Conservation (phyloP, 306 rosid genomes). For the Hippophae tibetana region DNA sequence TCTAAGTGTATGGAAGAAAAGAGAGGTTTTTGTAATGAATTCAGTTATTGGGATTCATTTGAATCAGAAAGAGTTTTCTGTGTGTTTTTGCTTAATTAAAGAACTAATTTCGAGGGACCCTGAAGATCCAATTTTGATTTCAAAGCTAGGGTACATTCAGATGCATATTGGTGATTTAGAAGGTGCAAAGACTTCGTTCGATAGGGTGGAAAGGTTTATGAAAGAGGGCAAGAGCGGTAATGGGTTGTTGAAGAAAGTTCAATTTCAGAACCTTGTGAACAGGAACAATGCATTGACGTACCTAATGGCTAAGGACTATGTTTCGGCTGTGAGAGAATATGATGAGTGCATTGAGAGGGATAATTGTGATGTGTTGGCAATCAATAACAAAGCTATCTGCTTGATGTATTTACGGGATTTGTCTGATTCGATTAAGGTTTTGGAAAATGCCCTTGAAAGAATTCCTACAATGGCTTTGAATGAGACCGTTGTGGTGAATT, state of each 20-base stretch:
- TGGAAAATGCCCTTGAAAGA: conserved; percentile 80
- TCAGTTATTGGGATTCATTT: conserved; percentile 67
- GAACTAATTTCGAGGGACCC: conserved; percentile 35
- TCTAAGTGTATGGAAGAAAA: conserved; percentile 37
- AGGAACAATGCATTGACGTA: conserved; percentile 74
- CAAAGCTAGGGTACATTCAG: conserved; percentile 78
- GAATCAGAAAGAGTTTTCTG: conserved; percentile 52
- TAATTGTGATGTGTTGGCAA: conserved; percentile 48
- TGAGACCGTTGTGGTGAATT: conserved; percentile 71
- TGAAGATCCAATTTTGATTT: conserved; percentile 45
- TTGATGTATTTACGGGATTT: conserved; percentile 90
- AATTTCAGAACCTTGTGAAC: conserved; percentile 53
- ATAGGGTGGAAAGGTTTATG: conserved; percentile 42
- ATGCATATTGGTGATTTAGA: conserved; percentile 80
- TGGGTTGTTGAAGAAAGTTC: conserved; percentile 44
- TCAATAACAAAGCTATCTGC: conserved; percentile 78
- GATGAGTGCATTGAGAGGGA: conserved; percentile 87
- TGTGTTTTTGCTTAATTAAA: conserved; percentile 48
- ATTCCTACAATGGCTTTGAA: conserved; percentile 81
- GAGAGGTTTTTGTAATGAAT: conserved; percentile 67
- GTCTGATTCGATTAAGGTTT: conserved; percentile 83
- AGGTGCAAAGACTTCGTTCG: conserved; percentile 63
- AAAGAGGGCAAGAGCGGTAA: conserved; percentile 25
- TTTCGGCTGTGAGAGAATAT: conserved; percentile 86
- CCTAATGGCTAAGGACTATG: conserved; percentile 83